Evolutionary conservation across 169 alveolate species (phyloP).

Genomic region (Perkinsus olseni): DNA sequence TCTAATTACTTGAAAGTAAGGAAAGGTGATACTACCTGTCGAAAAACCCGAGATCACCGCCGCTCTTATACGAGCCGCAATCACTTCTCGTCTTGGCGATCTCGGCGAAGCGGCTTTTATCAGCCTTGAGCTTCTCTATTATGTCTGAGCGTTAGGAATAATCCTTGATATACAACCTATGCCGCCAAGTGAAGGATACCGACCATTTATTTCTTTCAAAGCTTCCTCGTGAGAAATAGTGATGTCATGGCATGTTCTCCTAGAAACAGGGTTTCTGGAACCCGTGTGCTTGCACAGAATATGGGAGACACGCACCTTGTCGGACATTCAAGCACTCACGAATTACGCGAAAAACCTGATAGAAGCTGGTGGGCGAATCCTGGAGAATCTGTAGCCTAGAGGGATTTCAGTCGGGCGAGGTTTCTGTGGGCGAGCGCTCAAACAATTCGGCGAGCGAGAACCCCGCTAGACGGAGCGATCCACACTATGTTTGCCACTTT

Average conservation of each 20-base stretch:
- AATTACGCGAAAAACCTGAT: neutral
- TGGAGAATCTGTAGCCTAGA: neutral
- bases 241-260: slow-evolving; percentile 56
- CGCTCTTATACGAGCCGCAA: slow-evolving; percentile 67
- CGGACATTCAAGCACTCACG: neutral
- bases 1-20: too few species aligned
- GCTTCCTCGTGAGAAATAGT: slow-evolving; percentile 73
- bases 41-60: slow-evolving; percentile 77
- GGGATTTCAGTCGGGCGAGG: neutral
- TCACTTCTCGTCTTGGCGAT: slow-evolving; percentile 49
- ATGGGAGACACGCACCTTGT: slow-evolving; percentile 58
- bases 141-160: neutral
- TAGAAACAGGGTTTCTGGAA: slow-evolving; percentile 71
- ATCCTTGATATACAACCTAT: neutral
- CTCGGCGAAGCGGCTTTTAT: slow-evolving; percentile 43
- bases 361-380: too few species aligned
- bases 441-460: neutral
- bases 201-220: slow-evolving; percentile 40
- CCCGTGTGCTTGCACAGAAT: slow-evolving; percentile 68
- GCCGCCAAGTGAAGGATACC: neutral
- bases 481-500: neutral
- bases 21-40: slow-evolving; percentile 27
- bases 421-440: neutral
- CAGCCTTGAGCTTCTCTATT: slow-evolving; percentile 28
- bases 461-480: neutral